These are phyloP conservation scores for Penicillium sp. DNA, from an alignment of 2,329 filamentous ascomycete species.

Conservation along the genomic window DNA sequence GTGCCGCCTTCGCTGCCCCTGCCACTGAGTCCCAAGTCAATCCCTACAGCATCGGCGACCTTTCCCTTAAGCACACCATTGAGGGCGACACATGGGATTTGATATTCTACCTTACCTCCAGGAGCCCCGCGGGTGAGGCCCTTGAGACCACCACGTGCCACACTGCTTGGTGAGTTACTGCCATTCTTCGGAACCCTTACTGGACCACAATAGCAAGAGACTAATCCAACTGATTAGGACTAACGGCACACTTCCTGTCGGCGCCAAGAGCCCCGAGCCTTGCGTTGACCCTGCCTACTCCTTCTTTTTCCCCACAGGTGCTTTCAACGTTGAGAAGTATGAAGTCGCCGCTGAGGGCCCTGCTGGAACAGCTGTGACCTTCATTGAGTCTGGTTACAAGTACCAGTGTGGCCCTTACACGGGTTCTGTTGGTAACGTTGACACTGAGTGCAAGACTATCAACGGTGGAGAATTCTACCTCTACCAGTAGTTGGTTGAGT, in stretches of 20 bases:
- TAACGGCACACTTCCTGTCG: not conserved
- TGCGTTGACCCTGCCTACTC: not conserved
- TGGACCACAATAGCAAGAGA: no score
- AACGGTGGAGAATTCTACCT: conserved; percentile 5
- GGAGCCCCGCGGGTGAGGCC: not conserved
- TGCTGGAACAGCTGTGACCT: not conserved
- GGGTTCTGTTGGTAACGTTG: not conserved
- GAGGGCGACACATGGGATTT: not conserved
- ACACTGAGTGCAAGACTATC: conserved; percentile 2
- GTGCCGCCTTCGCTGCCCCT: not conserved
- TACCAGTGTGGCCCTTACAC: conserved; percentile 6
- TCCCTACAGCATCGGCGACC: conserved; percentile 1
- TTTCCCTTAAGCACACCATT: conserved; percentile 1
- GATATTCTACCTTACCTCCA: not conserved
- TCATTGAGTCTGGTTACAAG: not conserved
- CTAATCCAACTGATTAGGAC: not conserved
- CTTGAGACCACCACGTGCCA: not conserved
- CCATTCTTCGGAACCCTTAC: not conserved
- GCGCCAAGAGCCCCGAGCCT: not conserved
- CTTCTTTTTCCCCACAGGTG: not conserved
- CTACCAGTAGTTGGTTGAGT: not conserved
- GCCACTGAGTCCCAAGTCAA: not conserved
- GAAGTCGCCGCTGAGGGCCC: not conserved
- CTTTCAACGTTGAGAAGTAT: not conserved
- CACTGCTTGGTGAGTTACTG: conserved; percentile 1